A percentile compares a stretch with the other conserved stretches of the same genome.
Conservation (phyloP, 345 rosid species). For the Populus tremula region DNA sequence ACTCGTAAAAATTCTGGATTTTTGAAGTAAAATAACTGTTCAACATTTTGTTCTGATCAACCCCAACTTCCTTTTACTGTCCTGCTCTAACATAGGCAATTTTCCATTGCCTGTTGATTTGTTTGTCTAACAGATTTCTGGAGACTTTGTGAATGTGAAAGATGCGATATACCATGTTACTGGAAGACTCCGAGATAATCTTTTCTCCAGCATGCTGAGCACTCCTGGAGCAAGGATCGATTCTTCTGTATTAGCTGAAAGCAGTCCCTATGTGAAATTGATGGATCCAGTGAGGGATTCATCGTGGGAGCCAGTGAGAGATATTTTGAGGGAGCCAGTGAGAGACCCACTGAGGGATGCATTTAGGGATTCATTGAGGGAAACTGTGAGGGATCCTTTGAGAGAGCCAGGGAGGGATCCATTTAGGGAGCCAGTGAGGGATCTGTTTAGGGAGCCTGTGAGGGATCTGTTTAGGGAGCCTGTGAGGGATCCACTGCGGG, state of each 20-base stretch:
- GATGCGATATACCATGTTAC: constrained; percentile 80
- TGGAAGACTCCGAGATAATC: constrained; percentile 71
- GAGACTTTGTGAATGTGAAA: constrained; percentile 65
- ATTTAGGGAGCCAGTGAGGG: constrained; percentile 8
- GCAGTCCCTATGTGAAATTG: constrained; percentile 39
- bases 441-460: background rate
- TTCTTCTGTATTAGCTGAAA: constrained; percentile 45
- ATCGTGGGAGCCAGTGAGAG: background rate
- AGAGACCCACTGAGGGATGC: constrained; percentile 7
- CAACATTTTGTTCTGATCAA: too few species aligned
- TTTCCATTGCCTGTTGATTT: background rate
- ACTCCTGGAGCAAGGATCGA: constrained; percentile 40
- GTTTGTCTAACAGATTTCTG: constrained; percentile 29
- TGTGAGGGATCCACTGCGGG: constrained; percentile 2
- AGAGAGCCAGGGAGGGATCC: constrained; percentile 14
- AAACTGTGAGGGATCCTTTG: constrained; percentile 6
- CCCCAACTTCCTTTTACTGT: too few species aligned
- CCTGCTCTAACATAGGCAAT: too few species aligned
- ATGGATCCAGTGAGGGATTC: constrained; percentile 5
- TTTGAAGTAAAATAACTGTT: too few species aligned
- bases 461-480: constrained; percentile 11
- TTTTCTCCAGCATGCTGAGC: constrained; percentile 42
- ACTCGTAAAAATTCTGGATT: too few species aligned
- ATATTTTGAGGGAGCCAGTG: constrained; percentile 5
- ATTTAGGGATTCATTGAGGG: constrained; percentile 5